phyloP scores from a whole-genome alignment of 139 green algal species.

The Spirogloea muscicola region DNA sequence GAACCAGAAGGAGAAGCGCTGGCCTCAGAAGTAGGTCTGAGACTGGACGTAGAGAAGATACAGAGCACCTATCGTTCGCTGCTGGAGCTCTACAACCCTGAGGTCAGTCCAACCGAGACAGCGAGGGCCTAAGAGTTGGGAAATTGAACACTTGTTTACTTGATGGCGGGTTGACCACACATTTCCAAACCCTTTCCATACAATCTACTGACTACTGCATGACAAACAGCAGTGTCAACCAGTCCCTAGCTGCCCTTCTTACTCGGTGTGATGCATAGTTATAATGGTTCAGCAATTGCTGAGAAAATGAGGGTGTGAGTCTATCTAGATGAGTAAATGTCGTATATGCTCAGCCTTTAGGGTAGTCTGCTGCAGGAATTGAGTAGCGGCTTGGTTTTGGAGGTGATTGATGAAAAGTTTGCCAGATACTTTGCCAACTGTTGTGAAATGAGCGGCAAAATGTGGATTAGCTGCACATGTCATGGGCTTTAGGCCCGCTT shows the following conservation, averaged over 20 bases:
- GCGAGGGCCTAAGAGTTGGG: background rate
- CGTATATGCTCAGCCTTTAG: too few relatives aligned
- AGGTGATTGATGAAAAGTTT: background rate
- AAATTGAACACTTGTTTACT: slow-evolving; percentile 9
- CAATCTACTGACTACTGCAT: background rate
- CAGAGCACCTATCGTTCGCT: background rate
- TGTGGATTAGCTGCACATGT: background rate
- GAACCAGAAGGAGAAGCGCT: background rate
- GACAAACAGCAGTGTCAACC: background rate
- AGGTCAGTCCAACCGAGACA: slow-evolving; percentile 1
- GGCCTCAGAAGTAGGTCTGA: background rate
- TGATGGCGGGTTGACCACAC: too few relatives aligned
- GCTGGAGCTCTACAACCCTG: slow-evolving; percentile 22
- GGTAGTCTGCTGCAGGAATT: too few relatives aligned
- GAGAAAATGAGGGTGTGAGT: too few relatives aligned
- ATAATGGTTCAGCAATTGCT: too few relatives aligned
- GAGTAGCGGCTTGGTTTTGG: too few relatives aligned
- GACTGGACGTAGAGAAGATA: slow-evolving; percentile 3
- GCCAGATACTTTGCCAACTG: background rate
- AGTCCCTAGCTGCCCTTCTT: background rate
- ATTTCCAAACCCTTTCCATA: background rate
- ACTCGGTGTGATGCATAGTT: too few relatives aligned
- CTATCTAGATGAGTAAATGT: too few relatives aligned
- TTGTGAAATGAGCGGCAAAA: background rate
- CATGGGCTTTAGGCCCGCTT: background rate